These are phyloP conservation scores for Arabidopsis suecica DNA, from an alignment of 345 rosid species.

Conservation along the genomic window DNA sequence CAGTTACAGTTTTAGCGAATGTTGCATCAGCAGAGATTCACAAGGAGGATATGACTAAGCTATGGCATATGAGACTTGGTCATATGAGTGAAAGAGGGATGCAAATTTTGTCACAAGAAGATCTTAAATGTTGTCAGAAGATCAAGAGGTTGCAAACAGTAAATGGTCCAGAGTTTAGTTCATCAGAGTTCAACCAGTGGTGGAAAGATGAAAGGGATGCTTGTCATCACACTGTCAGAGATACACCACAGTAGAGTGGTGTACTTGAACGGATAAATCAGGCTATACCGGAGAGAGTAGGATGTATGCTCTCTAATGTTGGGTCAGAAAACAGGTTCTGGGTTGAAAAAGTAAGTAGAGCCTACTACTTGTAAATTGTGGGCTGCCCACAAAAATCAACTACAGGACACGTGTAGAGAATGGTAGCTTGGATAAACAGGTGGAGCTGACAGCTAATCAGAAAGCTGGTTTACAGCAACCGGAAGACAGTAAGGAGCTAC, in stretches of 20 bases:
- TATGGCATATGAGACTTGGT: not conserved
- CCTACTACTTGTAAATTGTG: constrained; percentile 4
- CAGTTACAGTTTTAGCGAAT: not conserved
- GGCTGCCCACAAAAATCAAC: constrained; percentile 1
- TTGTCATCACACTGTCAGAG: not conserved
- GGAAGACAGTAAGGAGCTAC: not conserved
- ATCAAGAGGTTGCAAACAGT: too few relatives aligned
- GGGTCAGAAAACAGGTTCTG: not conserved
- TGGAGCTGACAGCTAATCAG: not conserved
- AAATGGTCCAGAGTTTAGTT: not conserved
- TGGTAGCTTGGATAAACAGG: not conserved
- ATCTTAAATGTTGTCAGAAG: not conserved
- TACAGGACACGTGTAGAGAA: not conserved
- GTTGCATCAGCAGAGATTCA: not conserved
- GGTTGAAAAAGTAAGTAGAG: not conserved
- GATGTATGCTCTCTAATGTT: not conserved
- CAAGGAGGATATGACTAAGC: not conserved
- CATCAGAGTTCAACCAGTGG: not conserved
- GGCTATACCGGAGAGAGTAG: not conserved
- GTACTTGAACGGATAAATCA: not conserved
- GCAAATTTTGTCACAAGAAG: not conserved
- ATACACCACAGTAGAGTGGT: not conserved
- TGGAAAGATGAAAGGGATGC: not conserved
- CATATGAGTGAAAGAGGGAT: constrained; percentile 12
- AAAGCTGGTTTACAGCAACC: not conserved